phyloP scores from a whole-genome alignment of 2,329 filamentous ascomycete genomes.

The Colletotrichum sp. region DNA sequence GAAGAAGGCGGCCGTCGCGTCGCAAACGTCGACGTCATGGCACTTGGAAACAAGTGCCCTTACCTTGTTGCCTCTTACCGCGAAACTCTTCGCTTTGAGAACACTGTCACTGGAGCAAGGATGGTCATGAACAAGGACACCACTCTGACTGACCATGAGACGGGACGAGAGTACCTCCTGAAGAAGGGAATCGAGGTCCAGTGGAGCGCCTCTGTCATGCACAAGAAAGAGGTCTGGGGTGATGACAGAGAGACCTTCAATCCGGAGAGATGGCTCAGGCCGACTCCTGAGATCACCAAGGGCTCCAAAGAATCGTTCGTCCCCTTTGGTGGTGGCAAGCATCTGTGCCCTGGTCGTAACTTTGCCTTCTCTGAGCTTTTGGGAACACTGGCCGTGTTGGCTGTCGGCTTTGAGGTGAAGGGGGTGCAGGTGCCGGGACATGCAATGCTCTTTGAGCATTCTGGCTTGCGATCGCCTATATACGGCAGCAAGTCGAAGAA shows the following conservation, averaged over 20 bases:
- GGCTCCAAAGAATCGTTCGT: conserved; percentile 30
- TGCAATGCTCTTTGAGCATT: conserved; percentile 8
- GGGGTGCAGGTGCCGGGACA: conserved; percentile 24
- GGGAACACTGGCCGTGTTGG: conserved; percentile 23
- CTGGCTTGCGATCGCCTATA: conserved; percentile 11
- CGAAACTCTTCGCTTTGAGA: conserved; percentile 46
- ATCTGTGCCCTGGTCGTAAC: conserved; percentile 36
- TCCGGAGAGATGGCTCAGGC: conserved; percentile 28
- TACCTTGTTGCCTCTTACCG: conserved; percentile 46
- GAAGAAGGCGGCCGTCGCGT: conserved; percentile 9
- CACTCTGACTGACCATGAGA: conserved; percentile 25
- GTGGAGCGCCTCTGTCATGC: conserved; percentile 28
- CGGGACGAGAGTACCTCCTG: conserved; percentile 28
- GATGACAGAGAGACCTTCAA: conserved; percentile 25
- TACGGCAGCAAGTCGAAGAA: conserved; percentile 10
- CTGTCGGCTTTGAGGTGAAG: conserved; percentile 28
- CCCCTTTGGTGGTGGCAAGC: conserved; percentile 36
- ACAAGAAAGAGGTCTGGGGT: conserved; percentile 30
- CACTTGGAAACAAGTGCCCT: conserved; percentile 42
- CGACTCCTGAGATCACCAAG: neutral
- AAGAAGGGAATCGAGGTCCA: conserved; percentile 31
- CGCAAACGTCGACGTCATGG: conserved; percentile 35
- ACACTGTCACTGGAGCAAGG: conserved; percentile 41
- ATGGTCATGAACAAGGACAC: conserved; percentile 44
- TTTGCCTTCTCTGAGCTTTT: conserved; percentile 36